Evolutionary conservation across 371 early-diverging fungal genomes (phyloP), one percentile per base, ranked within the genome.

Genomic region (Mucor racemosus): DNA sequence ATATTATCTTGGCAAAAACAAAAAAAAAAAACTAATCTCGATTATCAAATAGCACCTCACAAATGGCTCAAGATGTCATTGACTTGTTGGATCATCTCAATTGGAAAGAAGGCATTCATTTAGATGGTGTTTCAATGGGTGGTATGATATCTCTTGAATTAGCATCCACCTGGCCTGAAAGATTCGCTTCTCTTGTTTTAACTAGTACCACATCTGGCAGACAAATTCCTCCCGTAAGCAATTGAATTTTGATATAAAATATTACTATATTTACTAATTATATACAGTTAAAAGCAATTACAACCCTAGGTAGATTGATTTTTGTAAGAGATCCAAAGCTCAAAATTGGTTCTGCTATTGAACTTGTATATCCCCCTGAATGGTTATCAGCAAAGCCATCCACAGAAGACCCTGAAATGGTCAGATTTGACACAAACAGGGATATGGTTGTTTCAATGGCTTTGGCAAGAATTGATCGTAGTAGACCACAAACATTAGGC

Each of bases 51-150:
- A 86, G 82, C 34, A 84, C 86, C 14, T 75, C 77, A 48, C 87
- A 86, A 62, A 77, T 92, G 85, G 91, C 92, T 7, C 57, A 72
- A 26, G 93, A 92, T 62, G 82, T 86, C 0, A 67, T 73, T 50
- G 78, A 81, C 15, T 65, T 92, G 5, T 67, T 92, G 44, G 81
- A 82, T 36, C 82, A 87, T 34, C 55, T 92, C 19, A 86, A 84
- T 7, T 92, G 92, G 92, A 76, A 62, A 5, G 57, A 77, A 2
- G 71, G 85, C n/a, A 74, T 91, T 15, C 86, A 90, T 68, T 40
- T 91, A 34, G 75, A 80, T 54, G 92, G 92, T 9, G 75, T 91
- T 1, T 88, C 88, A 7, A 90, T 92, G 90, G 91, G 92, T 31
- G 88, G 88, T 26, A 90, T 90, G 90, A 84, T 90, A 40, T 76